These are phyloP conservation scores for Irpex sp. DNA, from an alignment of 1,284 basidiomycete species.

Conservation along the genomic window DNA sequence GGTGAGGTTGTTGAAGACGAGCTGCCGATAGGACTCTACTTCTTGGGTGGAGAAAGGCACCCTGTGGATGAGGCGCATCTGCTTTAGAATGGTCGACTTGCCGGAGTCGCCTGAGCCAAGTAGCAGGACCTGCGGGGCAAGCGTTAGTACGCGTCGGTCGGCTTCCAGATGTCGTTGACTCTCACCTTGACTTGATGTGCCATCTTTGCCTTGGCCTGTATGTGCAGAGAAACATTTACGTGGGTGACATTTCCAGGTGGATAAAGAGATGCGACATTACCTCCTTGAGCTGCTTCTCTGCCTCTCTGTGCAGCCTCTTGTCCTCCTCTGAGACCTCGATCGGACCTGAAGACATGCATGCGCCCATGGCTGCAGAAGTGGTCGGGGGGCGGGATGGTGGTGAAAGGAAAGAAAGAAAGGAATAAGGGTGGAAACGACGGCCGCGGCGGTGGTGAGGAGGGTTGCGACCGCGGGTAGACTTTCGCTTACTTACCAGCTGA, in stretches of 20 bases:
- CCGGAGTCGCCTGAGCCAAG: constrained; percentile 93
- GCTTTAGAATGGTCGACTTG: constrained; percentile 91
- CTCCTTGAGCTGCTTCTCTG: constrained; percentile 62
- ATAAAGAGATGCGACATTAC: constrained; percentile 32
- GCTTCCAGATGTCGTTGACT: not conserved
- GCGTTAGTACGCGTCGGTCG: constrained; percentile 5
- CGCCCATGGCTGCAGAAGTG: constrained; percentile 53
- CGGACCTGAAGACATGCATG: constrained; percentile 63
- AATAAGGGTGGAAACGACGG: not conserved
- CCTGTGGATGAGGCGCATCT: constrained; percentile 88
- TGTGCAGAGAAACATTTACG: not conserved
- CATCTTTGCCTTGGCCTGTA: constrained; percentile 65
- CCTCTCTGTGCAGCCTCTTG: constrained; percentile 59
- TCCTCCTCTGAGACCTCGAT: constrained; percentile 61
- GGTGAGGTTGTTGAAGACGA: constrained; percentile 90
- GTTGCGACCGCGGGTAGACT: not conserved
- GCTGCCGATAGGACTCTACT: constrained; percentile 79
- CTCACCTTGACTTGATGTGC: constrained; percentile 77
- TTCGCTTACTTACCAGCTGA: not conserved
- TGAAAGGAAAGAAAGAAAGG: not conserved
- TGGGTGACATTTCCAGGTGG: not conserved
- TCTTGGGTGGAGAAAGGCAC: constrained; percentile 75
- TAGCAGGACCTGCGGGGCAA: constrained; percentile 62
- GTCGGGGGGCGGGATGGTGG: not conserved
- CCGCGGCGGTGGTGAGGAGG: not conserved